phyloP scores from a whole-genome alignment of 257 asterid genomes.

The Solanum paucissectum region DNA sequence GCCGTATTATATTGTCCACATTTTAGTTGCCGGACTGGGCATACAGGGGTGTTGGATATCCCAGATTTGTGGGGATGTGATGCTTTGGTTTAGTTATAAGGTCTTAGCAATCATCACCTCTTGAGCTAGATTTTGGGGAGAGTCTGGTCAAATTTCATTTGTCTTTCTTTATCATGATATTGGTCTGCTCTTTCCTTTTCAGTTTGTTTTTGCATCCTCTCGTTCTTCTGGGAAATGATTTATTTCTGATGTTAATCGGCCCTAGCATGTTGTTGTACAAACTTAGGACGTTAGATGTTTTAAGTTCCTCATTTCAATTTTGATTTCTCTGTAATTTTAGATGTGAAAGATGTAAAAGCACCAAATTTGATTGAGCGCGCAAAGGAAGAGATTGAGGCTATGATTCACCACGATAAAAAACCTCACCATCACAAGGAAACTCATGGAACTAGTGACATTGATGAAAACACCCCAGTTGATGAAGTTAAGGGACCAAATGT shows the following conservation, averaged over 20 bases:
- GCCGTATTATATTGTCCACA: background rate
- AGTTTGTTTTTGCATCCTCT: background rate
- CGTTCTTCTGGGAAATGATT: background rate
- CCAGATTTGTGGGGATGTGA: background rate
- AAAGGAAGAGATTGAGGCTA: constrained; percentile 22
- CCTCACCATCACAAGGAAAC: constrained; percentile 59
- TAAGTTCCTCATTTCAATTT: background rate
- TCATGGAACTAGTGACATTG: constrained; percentile 66
- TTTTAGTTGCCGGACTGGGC: background rate
- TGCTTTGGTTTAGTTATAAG: background rate
- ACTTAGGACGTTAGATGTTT: background rate
- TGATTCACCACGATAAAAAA: constrained; percentile 16
- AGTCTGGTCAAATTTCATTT: background rate
- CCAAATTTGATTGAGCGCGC: constrained; percentile 20
- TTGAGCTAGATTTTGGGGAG: background rate
- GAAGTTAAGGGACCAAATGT: constrained; percentile 73
- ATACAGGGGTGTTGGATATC: background rate
- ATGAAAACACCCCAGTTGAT: constrained; percentile 48
- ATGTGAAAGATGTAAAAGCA: constrained; percentile 24
- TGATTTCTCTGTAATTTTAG: background rate
- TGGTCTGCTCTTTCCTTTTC: background rate
- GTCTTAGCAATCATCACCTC: background rate
- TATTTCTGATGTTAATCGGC: background rate
- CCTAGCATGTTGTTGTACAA: background rate
- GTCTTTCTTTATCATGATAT: background rate